Percentiles rank a stretch among this genome's conserved stretches.
Conservation (phyloP, 176 grass and related monocot species). For the Microstegium vimineum region DNA sequence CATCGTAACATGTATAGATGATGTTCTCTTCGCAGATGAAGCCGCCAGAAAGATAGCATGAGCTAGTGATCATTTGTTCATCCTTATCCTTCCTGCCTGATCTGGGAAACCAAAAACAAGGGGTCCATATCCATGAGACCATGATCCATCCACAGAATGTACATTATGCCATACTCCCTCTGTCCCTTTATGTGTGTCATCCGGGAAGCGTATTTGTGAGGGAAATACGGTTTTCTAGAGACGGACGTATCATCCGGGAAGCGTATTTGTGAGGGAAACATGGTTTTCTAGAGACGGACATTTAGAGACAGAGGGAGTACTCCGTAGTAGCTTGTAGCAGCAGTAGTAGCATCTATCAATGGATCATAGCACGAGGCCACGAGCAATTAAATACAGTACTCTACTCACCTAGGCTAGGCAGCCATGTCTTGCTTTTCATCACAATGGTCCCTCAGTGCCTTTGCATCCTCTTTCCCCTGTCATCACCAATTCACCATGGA, state of each 20-base stretch:
- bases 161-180: constrained; percentile 48
- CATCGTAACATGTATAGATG: constrained; percentile 77
- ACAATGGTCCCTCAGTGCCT: constrained; percentile 11
- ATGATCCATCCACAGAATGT: constrained; percentile 22
- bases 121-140: constrained; percentile 14
- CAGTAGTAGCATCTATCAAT: constrained; percentile 21
- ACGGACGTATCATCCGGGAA: too few relatives aligned
- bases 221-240: too few relatives aligned
- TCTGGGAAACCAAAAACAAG: constrained; percentile 33
- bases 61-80: constrained; percentile 40
- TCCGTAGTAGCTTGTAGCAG: too few relatives aligned
- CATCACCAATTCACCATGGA: constrained; percentile 2
- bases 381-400: constrained; percentile 17
- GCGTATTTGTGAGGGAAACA: too few relatives aligned
- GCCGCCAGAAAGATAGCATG: constrained; percentile 49
- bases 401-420: constrained; percentile 28
- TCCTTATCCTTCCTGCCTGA: not conserved
- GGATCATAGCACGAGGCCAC: constrained; percentile 41
- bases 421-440: constrained; percentile 20
- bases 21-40: constrained; percentile 67
- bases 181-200: too few relatives aligned
- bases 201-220: too few relatives aligned
- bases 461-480: constrained; percentile 22
- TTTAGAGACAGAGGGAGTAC: too few relatives aligned
- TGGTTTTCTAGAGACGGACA: too few relatives aligned